Evolutionary conservation across 208 protist genomes (phyloP), one percentile per base, ranked within the genome.

Genomic region (Naegleria lovaniensis): DNA sequence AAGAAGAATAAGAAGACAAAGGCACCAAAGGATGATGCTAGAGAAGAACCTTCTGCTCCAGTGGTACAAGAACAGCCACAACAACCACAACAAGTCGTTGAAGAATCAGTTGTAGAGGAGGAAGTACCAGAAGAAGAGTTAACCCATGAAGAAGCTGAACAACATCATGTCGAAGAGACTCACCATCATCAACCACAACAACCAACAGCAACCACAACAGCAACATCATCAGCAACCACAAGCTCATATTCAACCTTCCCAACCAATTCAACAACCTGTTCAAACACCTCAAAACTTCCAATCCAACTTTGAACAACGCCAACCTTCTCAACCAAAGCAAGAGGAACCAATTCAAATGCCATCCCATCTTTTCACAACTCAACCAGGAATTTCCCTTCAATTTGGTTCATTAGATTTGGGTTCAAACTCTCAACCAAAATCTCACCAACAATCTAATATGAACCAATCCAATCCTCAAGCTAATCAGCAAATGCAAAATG

Each of bases 331-430:
- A 79, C 13, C 58, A 75, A 75, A n/a, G 13, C 25, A 29, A 36
- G 29, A 79, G n/a, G 25, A 79, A 79, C 67, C 16, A 79, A 11
- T 79, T 13, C 67, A 79, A 79, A 79, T 79, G 67, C 67, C 67
- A 36, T 13, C 67, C 7, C 6, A 33, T 79, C 13, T 79, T 79
- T 33, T 13, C 7, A 36, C 67, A 36, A 79, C 16, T 36, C 55
- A 67, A 67, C 43, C 43, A 48, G 43, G 43, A 48, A 29, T 75
- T n/a, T 36, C 19, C 36, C 13, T 79, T 79, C 67, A 79, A 79
- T 79, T 79, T 33, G 67, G 67, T 79, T 36, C 67, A 36, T 79
- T 79, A 33, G 67, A 79, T 79, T 79, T 79, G n/a, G 67, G 67
- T 15, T 79, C 67, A 13, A 7, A 0, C 5, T 33, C 67, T 36